Conservation (phyloP, 257 asterid genomes). For the Nicotiana noctiflora region DNA sequence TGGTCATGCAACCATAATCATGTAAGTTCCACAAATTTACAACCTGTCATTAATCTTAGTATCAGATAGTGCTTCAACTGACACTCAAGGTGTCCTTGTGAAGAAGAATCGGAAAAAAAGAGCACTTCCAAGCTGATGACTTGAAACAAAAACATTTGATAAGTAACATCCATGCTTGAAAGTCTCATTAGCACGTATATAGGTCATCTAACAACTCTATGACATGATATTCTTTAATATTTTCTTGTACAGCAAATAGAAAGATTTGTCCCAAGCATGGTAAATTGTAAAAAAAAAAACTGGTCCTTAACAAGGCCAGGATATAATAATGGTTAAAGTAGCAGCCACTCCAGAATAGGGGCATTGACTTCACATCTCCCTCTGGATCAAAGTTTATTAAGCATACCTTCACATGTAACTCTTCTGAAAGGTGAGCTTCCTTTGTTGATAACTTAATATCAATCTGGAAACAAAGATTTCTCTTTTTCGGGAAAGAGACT, state of each 20-base stretch:
- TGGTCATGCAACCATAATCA: constrained; percentile 58
- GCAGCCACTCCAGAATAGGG: neutral
- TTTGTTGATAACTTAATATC: neutral
- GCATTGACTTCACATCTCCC: neutral
- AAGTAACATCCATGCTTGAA: neutral
- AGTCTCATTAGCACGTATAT: neutral
- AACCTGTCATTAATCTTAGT: constrained; percentile 46
- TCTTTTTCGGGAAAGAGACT: neutral
- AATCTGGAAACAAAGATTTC: neutral
- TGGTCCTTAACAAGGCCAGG: neutral
- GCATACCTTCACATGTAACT: neutral
- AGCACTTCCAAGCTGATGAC: neutral
- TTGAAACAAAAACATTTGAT: constrained; percentile 1
- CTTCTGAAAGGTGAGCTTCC: neutral
- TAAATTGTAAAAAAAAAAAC: neutral
- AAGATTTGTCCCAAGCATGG: neutral
- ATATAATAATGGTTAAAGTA: neutral
- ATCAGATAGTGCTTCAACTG: constrained; percentile 17
- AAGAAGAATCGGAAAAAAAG: neutral
- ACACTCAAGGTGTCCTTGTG: neutral
- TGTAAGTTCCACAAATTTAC: constrained; percentile 82
- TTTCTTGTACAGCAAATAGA: neutral
- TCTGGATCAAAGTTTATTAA: neutral
- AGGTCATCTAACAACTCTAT: neutral
- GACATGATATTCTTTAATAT: neutral